A percentile compares a stretch with the other conserved stretches of the same genome.
phyloP scores from a whole-genome alignment of 2,329 filamentous ascomycete genomes.

The Aspergillus vadensis region DNA sequence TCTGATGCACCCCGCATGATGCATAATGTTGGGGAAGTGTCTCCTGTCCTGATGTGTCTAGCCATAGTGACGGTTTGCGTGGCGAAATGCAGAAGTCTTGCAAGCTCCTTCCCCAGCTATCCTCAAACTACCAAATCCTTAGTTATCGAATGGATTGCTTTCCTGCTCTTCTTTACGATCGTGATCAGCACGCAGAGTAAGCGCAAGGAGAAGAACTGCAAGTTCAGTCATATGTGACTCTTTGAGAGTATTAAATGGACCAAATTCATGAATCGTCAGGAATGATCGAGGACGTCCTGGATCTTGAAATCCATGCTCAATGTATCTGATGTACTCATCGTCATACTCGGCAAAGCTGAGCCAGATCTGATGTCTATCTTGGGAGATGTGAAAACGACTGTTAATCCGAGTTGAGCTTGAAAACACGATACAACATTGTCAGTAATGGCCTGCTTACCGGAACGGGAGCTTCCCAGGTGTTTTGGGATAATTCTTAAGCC shows the following conservation, averaged over 20 bases:
- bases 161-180: background rate
- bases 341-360: background rate
- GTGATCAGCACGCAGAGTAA: background rate
- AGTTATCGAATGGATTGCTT: no score
- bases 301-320: background rate
- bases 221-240: background rate
- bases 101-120: no score
- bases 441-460: background rate
- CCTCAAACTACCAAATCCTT: no score
- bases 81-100: no score
- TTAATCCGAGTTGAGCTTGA: no score
- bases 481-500: background rate
- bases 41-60: no score
- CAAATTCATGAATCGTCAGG: background rate
- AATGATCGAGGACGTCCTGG: background rate
- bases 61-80: no score
- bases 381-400: background rate
- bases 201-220: background rate
- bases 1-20: no score
- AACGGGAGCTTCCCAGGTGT: background rate
- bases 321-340: background rate
- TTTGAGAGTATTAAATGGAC: fast-evolving
- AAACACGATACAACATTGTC: no score
- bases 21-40: no score
- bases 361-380: background rate